phyloP scores from a whole-genome alignment of 441 rosid species.

The Dalechampia spathulata region DNA sequence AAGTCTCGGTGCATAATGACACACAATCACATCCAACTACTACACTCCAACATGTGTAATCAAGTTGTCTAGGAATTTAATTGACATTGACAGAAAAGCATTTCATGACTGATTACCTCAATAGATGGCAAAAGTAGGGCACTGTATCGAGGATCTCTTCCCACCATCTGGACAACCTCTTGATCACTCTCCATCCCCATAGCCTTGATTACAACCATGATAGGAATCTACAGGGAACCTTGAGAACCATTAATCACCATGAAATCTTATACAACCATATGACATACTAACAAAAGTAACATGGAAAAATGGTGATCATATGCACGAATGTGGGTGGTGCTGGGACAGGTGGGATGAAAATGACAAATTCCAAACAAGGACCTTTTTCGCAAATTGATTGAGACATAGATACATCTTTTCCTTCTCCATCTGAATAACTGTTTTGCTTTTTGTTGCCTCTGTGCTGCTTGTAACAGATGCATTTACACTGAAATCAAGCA shows the following conservation, averaged over 20 bases:
- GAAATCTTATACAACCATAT: not conserved
- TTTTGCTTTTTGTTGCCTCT: slow-evolving; percentile 81
- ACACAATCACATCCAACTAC: too few species aligned
- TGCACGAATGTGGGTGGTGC: too few species aligned
- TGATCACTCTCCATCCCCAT: slow-evolving; percentile 98
- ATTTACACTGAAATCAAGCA: slow-evolving; percentile 45
- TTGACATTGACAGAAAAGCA: not conserved
- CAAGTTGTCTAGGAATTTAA: not conserved
- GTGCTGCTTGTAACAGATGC: slow-evolving; percentile 97
- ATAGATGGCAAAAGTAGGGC: slow-evolving; percentile 77
- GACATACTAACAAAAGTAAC: too few species aligned
- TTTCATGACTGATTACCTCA: slow-evolving; percentile 45
- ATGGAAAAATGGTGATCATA: too few species aligned
- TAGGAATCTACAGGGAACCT: slow-evolving; percentile 52
- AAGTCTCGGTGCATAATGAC: too few species aligned
- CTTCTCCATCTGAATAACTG: slow-evolving; percentile 85
- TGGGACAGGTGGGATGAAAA: not conserved
- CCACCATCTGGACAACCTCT: slow-evolving; percentile 93
- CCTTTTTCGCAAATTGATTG: slow-evolving; percentile 67
- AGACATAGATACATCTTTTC: slow-evolving; percentile 77
- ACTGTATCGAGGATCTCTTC: slow-evolving; percentile 90
- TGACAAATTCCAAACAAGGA: slow-evolving; percentile 11
- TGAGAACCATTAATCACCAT: not conserved
- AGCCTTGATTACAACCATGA: slow-evolving; percentile 84
- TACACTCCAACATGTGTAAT: not conserved